Evolutionary conservation across 2,329 filamentous ascomycete genomes (phyloP), one percentile per base, ranked within the genome.

Genomic region (Cylindrodendrum hubeiense): DNA sequence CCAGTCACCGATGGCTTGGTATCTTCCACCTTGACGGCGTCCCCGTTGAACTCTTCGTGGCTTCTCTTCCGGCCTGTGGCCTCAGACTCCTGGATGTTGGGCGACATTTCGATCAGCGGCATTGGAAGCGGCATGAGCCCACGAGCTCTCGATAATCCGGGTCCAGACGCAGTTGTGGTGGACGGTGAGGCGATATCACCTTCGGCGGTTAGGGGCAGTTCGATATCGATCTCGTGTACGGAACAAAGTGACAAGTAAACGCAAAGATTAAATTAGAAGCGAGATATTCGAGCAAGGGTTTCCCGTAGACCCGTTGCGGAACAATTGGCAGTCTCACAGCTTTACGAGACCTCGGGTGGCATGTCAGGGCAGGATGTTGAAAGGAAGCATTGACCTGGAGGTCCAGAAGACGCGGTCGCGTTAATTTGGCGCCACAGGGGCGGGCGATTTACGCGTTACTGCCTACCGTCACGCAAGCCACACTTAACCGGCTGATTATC

Each of bases 1-100:
- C 52, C 33, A 8, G 66, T 39, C 3, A 55, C 55, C 7, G 70
- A 60, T 12, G 68, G 50, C 59, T 75, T 75, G n/a, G 43, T 39
- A 19, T 73, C 70, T 19, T 78, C 74, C 24, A 66, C 52, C 56
- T 75, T 74, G n/a, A 74, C 56, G 22, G 76, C 66, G 24, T 81
- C 76, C 10, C 75, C 78, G 3, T 80, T 69, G 65, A 80, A 86
- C 33, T 85, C 82, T 43, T 83, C 79, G 67, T 85, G 83, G 44
- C 77, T 82, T 63, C 84, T 77, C 74, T 87, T 87, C 55, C 81
- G 79, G 51, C 78, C 76, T 28, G 76, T 76, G 21, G 75, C 69
- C 54, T 85, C 82, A 24, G 79, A 75, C 71, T 85, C 83, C 73
- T 82, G 80, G 30, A 85, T 79, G 66, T 87, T 87, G 13, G 80